Conservation (phyloP, 495 filamentous ascomycete species). For the Tuber microsphaerosporum region DNA sequence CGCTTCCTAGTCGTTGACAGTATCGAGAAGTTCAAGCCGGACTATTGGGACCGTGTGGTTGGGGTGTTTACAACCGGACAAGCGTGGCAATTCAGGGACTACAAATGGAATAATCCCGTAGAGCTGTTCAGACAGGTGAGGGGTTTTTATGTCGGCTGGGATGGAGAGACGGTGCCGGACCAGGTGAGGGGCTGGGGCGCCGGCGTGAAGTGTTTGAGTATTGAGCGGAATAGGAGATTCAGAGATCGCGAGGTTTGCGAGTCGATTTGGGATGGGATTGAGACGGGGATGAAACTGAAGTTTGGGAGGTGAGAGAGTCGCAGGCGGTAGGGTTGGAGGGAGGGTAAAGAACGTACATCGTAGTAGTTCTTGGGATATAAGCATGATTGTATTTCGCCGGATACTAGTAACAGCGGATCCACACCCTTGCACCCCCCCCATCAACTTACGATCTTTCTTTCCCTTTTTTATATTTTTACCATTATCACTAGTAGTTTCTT, state of each 20-base stretch:
- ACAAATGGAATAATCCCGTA: constrained; percentile 84
- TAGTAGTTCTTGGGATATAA: background rate
- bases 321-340: constrained; percentile 12
- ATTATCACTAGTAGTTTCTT: background rate
- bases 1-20: constrained; percentile 93
- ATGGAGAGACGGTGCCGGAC: constrained; percentile 71
- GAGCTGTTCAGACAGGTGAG: constrained; percentile 84
- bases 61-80: constrained; percentile 98
- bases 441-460: background rate
- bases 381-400: background rate
- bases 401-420: background rate
- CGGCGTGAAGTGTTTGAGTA: constrained; percentile 61
- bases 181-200: constrained; percentile 76
- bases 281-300: constrained; percentile 74
- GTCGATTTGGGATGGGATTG: constrained; percentile 81
- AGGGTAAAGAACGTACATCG: background rate
- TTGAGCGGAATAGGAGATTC: constrained; percentile 86
- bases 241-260: constrained; percentile 90
- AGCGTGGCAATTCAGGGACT: constrained; percentile 96
- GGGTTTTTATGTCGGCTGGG: constrained; percentile 86
- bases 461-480: background rate
- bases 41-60: constrained; percentile 94
- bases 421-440: background rate
- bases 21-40: constrained; percentile 88
- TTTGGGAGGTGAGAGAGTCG: constrained; percentile 57